Evolutionary conservation across 495 filamentous ascomycete species (phyloP).

Genomic region (Aspergillus baeticus): DNA sequence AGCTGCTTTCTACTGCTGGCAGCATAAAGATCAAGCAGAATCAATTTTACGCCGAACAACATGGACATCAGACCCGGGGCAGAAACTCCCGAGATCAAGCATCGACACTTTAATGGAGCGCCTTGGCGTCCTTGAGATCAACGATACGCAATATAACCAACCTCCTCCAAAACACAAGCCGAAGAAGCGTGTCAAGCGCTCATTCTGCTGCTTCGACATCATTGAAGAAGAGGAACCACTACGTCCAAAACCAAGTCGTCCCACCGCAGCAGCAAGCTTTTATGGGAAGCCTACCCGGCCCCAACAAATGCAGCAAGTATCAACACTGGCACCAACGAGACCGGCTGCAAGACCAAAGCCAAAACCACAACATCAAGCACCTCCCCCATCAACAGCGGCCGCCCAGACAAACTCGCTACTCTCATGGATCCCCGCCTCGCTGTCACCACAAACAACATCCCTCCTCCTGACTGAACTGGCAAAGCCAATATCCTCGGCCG

Average conservation of each 20-base stretch:
- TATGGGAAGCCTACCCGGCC: neutral
- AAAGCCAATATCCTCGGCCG: conserved; percentile 73
- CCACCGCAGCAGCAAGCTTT: neutral
- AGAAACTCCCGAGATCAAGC: conserved; percentile 62
- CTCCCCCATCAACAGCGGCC: conserved; percentile 5
- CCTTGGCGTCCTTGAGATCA: conserved; percentile 68
- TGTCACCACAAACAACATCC: conserved; percentile 64
- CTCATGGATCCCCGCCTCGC: conserved; percentile 62
- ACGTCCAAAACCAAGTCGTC: conserved; percentile 3
- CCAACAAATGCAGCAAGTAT: conserved; percentile 6
- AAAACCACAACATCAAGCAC: neutral
- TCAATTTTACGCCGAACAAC: conserved; percentile 19
- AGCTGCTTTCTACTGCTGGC: conserved; percentile 79
- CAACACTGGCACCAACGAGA: conserved; percentile 2
- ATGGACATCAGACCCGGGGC: conserved; percentile 19
- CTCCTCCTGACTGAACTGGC: conserved; percentile 70
- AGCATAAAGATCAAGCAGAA: conserved; percentile 85
- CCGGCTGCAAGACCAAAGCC: too few relatives aligned
- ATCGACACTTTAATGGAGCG: conserved; percentile 80
- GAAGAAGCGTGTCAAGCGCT: conserved; percentile 10
- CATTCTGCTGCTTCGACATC: conserved; percentile 41
- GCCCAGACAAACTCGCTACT: conserved; percentile 51
- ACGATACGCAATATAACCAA: conserved; percentile 24
- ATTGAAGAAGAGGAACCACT: conserved; percentile 21
- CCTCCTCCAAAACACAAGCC: conserved; percentile 24